These are phyloP conservation scores for Bauhinia variegata DNA, from an alignment of 306 rosid genomes.

Conservation along the genomic window DNA sequence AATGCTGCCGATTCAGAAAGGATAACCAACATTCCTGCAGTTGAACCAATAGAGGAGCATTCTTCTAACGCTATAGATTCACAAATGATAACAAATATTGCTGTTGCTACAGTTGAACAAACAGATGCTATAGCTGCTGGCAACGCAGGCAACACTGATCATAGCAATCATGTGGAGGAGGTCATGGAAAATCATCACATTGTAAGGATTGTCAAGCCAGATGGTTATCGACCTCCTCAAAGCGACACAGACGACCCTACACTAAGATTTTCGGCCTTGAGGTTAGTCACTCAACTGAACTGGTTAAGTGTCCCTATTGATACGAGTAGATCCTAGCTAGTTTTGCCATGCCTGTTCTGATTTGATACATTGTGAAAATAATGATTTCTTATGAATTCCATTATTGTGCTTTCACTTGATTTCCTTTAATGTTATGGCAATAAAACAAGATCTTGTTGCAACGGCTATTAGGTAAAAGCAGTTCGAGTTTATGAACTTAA, in stretches of 20 bases:
- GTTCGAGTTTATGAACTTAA: no score
- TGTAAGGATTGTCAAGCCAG: constrained; percentile 77
- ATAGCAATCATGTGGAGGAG: constrained; percentile 42
- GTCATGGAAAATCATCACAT: constrained; percentile 47
- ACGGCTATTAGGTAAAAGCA: no score
- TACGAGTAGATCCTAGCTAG: no score
- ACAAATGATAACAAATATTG: constrained; percentile 42
- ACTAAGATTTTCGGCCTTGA: constrained; percentile 71
- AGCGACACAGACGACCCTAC: constrained; percentile 57
- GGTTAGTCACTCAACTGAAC: constrained; percentile 56
- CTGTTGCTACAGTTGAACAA: constrained; percentile 42
- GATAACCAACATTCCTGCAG: no score
- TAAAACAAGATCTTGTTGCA: no score
- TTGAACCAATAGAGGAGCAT: constrained; percentile 65
- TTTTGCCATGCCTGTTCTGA: no score
- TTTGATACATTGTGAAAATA: no score
- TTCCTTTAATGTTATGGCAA: no score
- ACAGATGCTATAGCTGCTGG: constrained; percentile 34
- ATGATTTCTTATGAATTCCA: no score
- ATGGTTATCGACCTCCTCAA: constrained; percentile 66
- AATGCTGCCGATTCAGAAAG: no score
- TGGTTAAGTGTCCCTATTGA: constrained; percentile 6
- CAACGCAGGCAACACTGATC: constrained; percentile 46
- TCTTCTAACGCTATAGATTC: constrained; percentile 41
- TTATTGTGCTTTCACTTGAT: no score